Base-by-base conservation (phyloP, 1,284 basidiomycete genomes). In the Peniophora sp. region DNA sequence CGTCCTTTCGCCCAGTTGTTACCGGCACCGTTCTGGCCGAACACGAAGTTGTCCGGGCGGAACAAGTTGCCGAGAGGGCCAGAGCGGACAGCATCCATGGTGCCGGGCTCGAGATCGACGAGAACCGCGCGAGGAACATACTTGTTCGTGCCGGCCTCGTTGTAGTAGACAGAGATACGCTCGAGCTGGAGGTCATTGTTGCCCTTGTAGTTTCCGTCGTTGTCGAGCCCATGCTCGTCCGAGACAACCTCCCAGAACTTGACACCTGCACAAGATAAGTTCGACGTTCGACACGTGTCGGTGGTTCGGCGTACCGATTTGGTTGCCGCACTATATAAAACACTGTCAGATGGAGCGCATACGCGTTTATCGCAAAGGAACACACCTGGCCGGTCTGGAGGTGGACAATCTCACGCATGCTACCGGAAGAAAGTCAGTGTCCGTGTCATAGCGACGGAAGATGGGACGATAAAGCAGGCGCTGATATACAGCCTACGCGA, bases 161-260 rank as follows among this genome's bases (percentile, higher is more conserved):
- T 94, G 75, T 92, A 96, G 79, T 95, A 96, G 58, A 95, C 92
- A 63, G 88, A 90, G 75, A 97, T 97, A 62, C 94, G 89, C 74
- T 98, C 96, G 61, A 98, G 88, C 75, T 98, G 96, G 61, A 93
- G 83, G 73, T 97, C 94, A 67, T 88, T 88, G 69, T 71, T 92
- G 64, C 96, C 96, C 72, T 88, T 87, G 84, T 97, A 98, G 55
- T 79, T 70, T 73, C 94, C 94, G 75, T 94, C 89, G 68, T 76
- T 78, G 71, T 91, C 91, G 70, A 97, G 93, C 65, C 92, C 92
- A 71, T 98, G 95, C 78, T 98, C 95, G 70, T 97, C 93, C 54
- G 92, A 95, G 66, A 98, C 85, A 62, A 92, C 93, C 72, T 89
- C 93, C 95, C 93, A 97, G 85, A 98, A 97, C 75, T 97, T 97